Base-by-base conservation (phyloP, 495 filamentous ascomycete species). In the Amphirosellinia nigrospora region DNA sequence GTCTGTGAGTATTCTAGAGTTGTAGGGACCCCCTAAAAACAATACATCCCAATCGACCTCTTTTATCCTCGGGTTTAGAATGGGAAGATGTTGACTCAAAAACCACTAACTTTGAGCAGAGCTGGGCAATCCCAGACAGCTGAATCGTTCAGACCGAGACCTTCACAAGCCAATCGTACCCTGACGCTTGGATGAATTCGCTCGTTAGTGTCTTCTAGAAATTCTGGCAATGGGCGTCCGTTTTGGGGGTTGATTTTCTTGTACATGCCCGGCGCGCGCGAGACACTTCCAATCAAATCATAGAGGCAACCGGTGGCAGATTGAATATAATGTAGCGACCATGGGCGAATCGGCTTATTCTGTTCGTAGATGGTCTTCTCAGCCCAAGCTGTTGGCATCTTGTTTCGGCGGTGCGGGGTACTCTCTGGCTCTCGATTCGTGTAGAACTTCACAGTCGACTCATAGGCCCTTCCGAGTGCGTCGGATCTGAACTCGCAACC, bases 101-200 rank as follows among this genome's bases (percentile, higher is more conserved):
- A 19, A 32, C 13, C 11, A 65, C 63, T 39, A 2, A 65, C 63
- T 21, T 53, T 72, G 8, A 80, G 64, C 26, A 92, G 79, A 0
- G 88, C 84, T 6, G 81, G 78, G 63, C 83, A 86, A 58, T 84
- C 81, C 79, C 89, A 92, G 39, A 78, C 32, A 10, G 79, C 82
- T 32, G 76, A 73, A 75, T 91, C 89, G 69, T 89, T 83, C 65
- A 85, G 79, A 3, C 87, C 88, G 23, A 89, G 82, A 0, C 89
- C 90, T 53, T 79, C 80, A 74, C 71, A 87, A 72, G 71, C 84
- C 66, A 78, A 75, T 23, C 90, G 82, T 7, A 89, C 80, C 15
- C 90, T 84, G 7, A 88, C 89, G 50, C 82, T 86, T 45, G 87
- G 84, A 71, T 92, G 90, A 62, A 91, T 84, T 64, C 88, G 86